Evolutionary conservation across 306 rosid genomes (phyloP), one percentile per base, ranked within the genome.

Genomic region (Bauhinia variegata): DNA sequence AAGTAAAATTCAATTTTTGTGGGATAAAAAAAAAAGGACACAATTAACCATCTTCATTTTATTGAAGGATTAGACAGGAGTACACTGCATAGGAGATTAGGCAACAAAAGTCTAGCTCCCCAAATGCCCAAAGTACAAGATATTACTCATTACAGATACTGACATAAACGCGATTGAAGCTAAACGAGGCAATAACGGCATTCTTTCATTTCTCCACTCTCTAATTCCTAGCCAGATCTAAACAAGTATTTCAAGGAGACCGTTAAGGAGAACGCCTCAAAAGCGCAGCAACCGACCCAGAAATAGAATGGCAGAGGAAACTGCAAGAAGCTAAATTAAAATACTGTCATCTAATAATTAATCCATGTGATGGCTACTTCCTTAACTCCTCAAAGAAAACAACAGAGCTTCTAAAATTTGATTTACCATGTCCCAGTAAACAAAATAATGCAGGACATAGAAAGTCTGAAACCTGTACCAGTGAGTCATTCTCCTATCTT

Each of bases 381-480:
- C 30, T 16, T 23, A 63, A 68, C 54, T 68, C 59, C 52, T 61
- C 12, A 49, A 58, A 67, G 69, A 73, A 42, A 18, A 65, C 46
- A 46, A 49, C 67, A 42, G 31, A 65, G 67, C 14, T 44, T 38
- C 38, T 39, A 5, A 49, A 70, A 7, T 12, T 15, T 3, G 19
- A 59, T 42, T 57, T 57, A 42, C 11, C 33, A 16, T 42, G 33
- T 47, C 7, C 5, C 28, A 34, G 55, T 23, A 15, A 53, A 65
- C 16, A 46, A 15, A 57, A 53, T 2, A 54, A 34, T 23, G 32
- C 60, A 57, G 65, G 68, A 54, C 28, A 63, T 53, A 54, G 9
- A 31, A 5, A 43, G 33, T 72, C 50, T 52, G 14, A 56, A 14
- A 14, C 46, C 60, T 46, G 60, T 65, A 43, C 8, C 52, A 54